Evolutionary conservation across 2,329 filamentous ascomycete genomes (phyloP), one percentile per base, ranked within the genome.

Genomic region (Exophiala viscosa): DNA sequence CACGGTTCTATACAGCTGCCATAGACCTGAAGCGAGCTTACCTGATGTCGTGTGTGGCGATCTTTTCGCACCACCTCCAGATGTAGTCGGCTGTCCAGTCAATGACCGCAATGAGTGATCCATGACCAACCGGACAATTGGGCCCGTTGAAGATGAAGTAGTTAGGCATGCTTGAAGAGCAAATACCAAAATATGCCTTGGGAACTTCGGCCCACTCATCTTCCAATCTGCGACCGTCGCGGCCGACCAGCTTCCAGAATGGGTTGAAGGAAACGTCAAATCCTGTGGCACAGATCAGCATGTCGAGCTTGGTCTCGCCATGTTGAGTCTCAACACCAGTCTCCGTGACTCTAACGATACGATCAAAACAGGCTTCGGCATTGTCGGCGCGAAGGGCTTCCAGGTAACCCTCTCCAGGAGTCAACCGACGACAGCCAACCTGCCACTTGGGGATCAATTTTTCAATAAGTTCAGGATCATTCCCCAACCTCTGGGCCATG

Each of bases 131-230:
- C 7, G 59, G 59, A 11, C 50, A 57, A 18, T 61, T 64, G 3
- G 66, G 66, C 0, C 65, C 67, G 5, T 61, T 58, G 51, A 67
- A 63, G 14, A 62, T 63, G 18, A 69, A 64, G 42, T 66, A 67
- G 35, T 36, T 70, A 17, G 76, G 76, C 57, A 77, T 74, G 1
- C 70, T 67, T 1, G 73, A 66, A 5, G 71, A 72, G 1, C 71
- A 70, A 7, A 77, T 57, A 7, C 73, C 73, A 9, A 78, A 62
- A 63, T 79, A 79, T 15, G 47, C 40, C 17, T 68, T 60, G 4
- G 65, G 62, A 73, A 73, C 77, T 13, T 69, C 64, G 38, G 50
- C 54, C 67, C 67, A 69, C 47, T 75, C 70, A 20, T 72, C 67
- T 7, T 78, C 67, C 40, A 72, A 69, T 20, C 64, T 50, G n/a